These are phyloP conservation scores for Detonula confervacea DNA, from an alignment of 352 stramenopile genomes.

Conservation along the genomic window DNA sequence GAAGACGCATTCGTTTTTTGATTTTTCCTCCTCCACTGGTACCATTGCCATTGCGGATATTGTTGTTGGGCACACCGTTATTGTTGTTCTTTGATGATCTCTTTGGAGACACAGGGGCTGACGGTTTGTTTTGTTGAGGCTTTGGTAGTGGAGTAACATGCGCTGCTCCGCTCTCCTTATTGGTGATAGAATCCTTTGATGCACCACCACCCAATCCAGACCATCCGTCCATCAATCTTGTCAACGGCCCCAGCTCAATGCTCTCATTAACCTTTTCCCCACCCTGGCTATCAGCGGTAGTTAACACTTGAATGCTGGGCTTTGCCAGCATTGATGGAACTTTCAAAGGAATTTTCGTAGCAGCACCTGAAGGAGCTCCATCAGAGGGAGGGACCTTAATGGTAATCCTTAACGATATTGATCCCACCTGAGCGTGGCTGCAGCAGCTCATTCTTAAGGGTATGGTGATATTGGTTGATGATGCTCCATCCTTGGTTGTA, in stretches of 20 bases:
- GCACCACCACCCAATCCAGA: conserved; percentile 29
- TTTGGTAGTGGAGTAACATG: neutral
- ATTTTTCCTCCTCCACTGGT: neutral
- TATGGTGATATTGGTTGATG: conserved; percentile 45
- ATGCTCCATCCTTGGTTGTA: conserved; percentile 30
- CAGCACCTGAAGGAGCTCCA: neutral
- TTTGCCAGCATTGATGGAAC: no score
- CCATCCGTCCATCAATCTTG: conserved; percentile 42
- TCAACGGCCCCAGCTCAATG: conserved; percentile 42
- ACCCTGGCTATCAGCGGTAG: neutral
- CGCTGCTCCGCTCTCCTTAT: neutral
- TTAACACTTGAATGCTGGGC: conserved; percentile 5
- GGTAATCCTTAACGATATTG: conserved; percentile 47
- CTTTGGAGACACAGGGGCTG: no score
- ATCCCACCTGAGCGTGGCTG: conserved; percentile 26
- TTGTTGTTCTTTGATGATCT: no score
- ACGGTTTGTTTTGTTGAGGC: neutral
- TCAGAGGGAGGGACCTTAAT: conserved; percentile 23
- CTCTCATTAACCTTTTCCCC: conserved; percentile 31
- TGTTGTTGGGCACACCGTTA: no score
- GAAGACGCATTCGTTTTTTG: conserved; percentile 24
- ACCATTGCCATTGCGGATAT: neutral
- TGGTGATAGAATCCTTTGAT: neutral
- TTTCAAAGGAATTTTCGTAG: no score
- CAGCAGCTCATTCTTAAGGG: conserved; percentile 49